phyloP scores from a whole-genome alignment of 1,284 basidiomycete genomes.

The Marasmius fiardii region DNA sequence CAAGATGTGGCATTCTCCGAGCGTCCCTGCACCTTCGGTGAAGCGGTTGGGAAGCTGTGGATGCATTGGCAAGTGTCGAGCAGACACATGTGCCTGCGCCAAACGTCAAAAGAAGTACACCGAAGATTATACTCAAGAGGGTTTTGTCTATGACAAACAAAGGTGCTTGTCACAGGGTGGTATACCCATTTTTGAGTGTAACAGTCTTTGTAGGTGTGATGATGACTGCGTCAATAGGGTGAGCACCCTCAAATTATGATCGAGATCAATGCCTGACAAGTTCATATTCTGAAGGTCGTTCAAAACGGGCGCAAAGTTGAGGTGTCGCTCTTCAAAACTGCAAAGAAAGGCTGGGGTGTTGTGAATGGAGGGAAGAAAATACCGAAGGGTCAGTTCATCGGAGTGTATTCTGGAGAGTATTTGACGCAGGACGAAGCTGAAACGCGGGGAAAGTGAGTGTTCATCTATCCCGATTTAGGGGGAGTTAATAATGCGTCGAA shows the following conservation, averaged over 20 bases:
- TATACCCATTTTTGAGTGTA: conserved; percentile 85
- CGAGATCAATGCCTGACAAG: neutral
- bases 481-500: conserved; percentile 24
- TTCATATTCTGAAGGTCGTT: conserved; percentile 56
- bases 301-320: conserved; percentile 71
- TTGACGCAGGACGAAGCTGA: conserved; percentile 68
- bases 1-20: conserved; percentile 65
- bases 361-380: conserved; percentile 66
- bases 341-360: conserved; percentile 83
- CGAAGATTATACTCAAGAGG: conserved; percentile 26
- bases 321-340: conserved; percentile 67
- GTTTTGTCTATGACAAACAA: conserved; percentile 66
- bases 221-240: conserved; percentile 83
- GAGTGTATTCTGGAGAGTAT: conserved; percentile 84
- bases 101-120: conserved; percentile 49
- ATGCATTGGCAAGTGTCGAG: conserved; percentile 73
- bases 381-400: conserved; percentile 68
- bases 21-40: conserved; percentile 64
- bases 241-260: conserved; percentile 21
- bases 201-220: conserved; percentile 76
- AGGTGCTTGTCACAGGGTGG: conserved; percentile 48
- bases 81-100: conserved; percentile 68
- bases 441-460: conserved; percentile 58
- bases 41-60: conserved; percentile 60
- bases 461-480: conserved; percentile 1